These are phyloP conservation scores for Acidomyces sp. DNA, from an alignment of 495 filamentous ascomycete species.

Conservation along the genomic window DNA sequence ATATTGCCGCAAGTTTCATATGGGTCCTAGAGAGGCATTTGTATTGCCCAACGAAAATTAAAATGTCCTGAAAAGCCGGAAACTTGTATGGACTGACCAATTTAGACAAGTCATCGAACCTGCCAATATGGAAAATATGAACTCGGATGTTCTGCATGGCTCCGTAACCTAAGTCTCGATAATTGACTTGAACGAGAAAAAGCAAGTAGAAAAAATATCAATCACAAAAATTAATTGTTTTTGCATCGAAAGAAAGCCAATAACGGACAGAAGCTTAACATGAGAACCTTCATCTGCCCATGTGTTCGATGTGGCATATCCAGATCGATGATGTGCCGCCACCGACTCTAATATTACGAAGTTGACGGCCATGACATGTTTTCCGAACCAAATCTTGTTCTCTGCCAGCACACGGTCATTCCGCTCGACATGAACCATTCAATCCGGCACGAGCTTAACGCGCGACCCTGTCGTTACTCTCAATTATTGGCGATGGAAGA, in stretches of 20 bases:
- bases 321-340: conserved; percentile 25
- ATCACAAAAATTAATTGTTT: no score
- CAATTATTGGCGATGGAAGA: conserved; percentile 29
- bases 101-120: no score
- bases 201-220: no score
- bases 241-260: conserved; percentile 5
- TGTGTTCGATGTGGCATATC: not conserved
- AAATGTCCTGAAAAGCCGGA: no score
- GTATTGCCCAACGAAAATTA: no score
- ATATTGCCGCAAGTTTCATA: no score
- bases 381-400: conserved; percentile 8
- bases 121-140: no score
- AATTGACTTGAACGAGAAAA: no score
- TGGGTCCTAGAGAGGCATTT: no score
- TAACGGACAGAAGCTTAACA: not conserved
- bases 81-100: no score
- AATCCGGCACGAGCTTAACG: conserved; percentile 9
- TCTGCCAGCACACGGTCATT: conserved; percentile 16
- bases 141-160: no score
- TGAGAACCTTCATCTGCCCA: not conserved
- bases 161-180: no score
- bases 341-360: conserved; percentile 27
- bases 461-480: conserved; percentile 25
- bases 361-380: conserved; percentile 26
- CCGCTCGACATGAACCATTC: conserved; percentile 7